These are phyloP conservation scores for Pestalotiopsis sp. DNA, from an alignment of 2,329 filamentous ascomycete genomes.

Conservation along the genomic window DNA sequence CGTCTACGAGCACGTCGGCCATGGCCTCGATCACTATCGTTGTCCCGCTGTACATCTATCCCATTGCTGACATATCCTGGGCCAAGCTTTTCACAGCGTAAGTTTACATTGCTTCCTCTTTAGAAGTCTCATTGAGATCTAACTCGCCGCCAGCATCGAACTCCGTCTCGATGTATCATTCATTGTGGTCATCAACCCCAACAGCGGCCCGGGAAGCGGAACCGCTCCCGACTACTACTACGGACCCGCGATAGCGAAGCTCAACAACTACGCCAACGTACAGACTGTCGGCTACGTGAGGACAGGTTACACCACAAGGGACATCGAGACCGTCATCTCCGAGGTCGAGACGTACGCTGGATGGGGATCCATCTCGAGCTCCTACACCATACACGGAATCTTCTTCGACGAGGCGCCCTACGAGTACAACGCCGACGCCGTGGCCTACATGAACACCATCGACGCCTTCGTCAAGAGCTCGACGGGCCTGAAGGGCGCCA, in stretches of 20 bases:
- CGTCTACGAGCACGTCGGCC: not conserved
- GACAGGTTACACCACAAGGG: constrained; percentile 34
- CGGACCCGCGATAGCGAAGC: constrained; percentile 33
- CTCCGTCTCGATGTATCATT: not conserved
- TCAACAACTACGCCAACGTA: constrained; percentile 41
- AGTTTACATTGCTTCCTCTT: not conserved
- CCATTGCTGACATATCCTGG: not conserved
- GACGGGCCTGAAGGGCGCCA: not conserved
- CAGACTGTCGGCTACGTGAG: constrained; percentile 42
- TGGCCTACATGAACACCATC: not conserved
- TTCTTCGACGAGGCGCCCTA: constrained; percentile 41
- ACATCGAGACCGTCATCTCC: constrained; percentile 31
- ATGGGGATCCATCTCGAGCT: constrained; percentile 30
- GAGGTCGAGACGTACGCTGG: constrained; percentile 39
- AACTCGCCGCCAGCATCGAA: not conserved
- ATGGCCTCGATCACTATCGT: not conserved
- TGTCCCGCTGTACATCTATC: not conserved
- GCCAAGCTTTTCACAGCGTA: not conserved
- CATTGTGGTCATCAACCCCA: constrained; percentile 29
- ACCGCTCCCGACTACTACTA: constrained; percentile 37
- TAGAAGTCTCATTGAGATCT: not conserved
- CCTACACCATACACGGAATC: constrained; percentile 36
- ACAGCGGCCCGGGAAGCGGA: constrained; percentile 33
- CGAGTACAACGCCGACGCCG: constrained; percentile 19
- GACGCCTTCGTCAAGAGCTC: not conserved